Conservation (phyloP, 495 filamentous ascomycete genomes). For the Pseudomonodictys pantanalensis region DNA sequence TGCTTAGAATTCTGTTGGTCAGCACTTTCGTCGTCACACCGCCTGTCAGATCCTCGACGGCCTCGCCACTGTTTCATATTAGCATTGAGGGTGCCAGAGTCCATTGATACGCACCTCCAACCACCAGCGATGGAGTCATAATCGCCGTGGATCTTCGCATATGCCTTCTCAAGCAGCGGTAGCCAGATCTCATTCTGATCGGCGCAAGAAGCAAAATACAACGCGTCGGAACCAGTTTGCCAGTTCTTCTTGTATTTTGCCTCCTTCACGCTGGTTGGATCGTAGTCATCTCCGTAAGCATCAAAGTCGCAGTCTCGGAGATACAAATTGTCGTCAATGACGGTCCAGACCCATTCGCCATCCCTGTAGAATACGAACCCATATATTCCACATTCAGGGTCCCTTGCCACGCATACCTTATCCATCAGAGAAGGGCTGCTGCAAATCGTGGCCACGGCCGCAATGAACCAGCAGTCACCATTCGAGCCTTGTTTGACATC, state of each 20-base stretch:
- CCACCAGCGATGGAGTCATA: constrained; percentile 80
- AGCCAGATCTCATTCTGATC: constrained; percentile 91
- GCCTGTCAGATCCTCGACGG: constrained; percentile 87
- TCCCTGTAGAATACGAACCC: constrained; percentile 91
- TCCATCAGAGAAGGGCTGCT: constrained; percentile 77
- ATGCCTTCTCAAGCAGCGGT: constrained; percentile 90
- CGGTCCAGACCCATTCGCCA: constrained; percentile 84
- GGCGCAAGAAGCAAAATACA: constrained; percentile 84
- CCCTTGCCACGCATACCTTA: constrained; percentile 73
- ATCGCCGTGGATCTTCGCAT: constrained; percentile 91
- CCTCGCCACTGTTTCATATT: constrained; percentile 60
- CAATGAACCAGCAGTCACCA: constrained; percentile 91
- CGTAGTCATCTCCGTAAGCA: constrained; percentile 41
- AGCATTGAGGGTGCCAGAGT: not conserved
- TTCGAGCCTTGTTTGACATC: constrained; percentile 75
- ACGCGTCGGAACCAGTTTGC: constrained; percentile 67
- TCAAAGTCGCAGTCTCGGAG: constrained; percentile 76
- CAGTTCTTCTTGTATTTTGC: constrained; percentile 25
- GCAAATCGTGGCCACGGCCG: constrained; percentile 76
- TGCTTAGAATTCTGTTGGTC: constrained; percentile 79
- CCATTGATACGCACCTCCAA: constrained; percentile 38
- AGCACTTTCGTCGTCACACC: constrained; percentile 81
- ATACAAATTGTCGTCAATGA: constrained; percentile 84
- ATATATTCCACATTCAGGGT: constrained; percentile 83
- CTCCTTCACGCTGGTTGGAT: constrained; percentile 21